Evolutionary conservation across 73 alveolate species (phyloP), one percentile per base, ranked within the genome.

Genomic region (Urostyla sp.): DNA sequence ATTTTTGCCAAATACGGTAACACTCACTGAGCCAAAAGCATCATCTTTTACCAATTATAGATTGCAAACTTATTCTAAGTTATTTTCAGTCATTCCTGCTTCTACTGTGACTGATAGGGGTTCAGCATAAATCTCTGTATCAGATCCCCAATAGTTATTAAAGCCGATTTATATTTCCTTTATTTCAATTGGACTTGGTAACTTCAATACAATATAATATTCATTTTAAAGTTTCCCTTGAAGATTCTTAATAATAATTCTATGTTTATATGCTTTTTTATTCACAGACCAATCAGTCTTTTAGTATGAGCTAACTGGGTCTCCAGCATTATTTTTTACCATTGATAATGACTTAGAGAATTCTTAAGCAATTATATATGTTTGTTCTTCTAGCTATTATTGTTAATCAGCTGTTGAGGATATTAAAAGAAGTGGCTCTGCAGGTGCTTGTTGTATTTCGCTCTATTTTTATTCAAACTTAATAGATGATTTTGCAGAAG

Each of bases 81-180:
- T 63, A 63, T 83, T 55, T 15, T 52, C 79, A 7, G 66, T 74
- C 83, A 74, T 27, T 48, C 92, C 88, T 11, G 84, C 84, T 75
- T 84, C 92, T 3, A 84, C 92, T 4, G 75, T 18, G 8, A 84
- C 92, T 26, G 74, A 43, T 24, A 74, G 45, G 8, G 92, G 92
- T 52, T 84, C 92, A 18, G 80, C 72, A 53, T 84, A 84, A 7
- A 83, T 67, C 23, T 83, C 87, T 8, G 82, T 36, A 20, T 83
- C 92, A 28, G 73, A 30, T 16, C 87, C 81, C 92, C 92, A 83
- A 67, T 73, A 83, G 37, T 83, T 83, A 32, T 59, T 83, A 48
- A 83, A 72, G 48, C 83, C 92, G 15, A 83, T 74, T 36, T 83
- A 55, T 16, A 83, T 83, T 45, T 83, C 92, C 46, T 61, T 74